Evolutionary conservation across 2,329 filamentous ascomycete genomes (phyloP), one percentile per base, ranked within the genome.

Genomic region (Camptophora hylomeconis): DNA sequence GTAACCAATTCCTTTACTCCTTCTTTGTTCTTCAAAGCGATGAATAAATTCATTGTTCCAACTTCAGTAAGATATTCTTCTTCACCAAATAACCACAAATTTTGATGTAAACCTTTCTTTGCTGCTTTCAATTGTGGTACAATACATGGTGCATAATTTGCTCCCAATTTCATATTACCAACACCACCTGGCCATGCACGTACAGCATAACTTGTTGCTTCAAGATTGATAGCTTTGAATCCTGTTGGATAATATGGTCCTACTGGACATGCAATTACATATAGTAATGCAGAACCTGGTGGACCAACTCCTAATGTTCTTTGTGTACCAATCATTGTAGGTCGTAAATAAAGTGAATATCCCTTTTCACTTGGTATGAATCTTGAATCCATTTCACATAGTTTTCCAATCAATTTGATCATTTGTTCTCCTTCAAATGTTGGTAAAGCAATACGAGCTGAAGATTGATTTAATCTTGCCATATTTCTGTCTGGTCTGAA

Each of bases 131-230:
- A 72, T 61, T 98, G 89, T 11, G 89, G 89, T n/a, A 95, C 65
- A 48, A 98, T 87, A 63, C 89, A 95, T 5, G 89, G 89, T n/a
- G 89, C 89, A 56, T 98, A 98, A 70, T 98, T 98, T 49, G 87
- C 89, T 38, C 89, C 89, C 18, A 98, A 75, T 65, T 98, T 98
- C 73, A 89, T 92, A 65, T 95, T 84, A 46, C 89, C 89, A 17
- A 94, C 87, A 52, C 89, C 89, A 36, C 89, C 89, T 25, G 89
- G 89, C 89, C 89, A 98, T 33, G 89, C 89, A 43, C 89, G 83
- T 38, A 94, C 84, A 31, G 87, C 87, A 56, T 94, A 93, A 60
- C 92, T 80, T 30, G 89, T 95, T 15, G 89, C 89, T 63, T 95
- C 89, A 31, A 98, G 70, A 1, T 81, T 86, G 28, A 98, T 72